A percentile compares a stretch with the other conserved stretches of the same genome.
Conservation (phyloP, 352 stramenopile species). For the Salisapilia sapeloensis region DNA sequence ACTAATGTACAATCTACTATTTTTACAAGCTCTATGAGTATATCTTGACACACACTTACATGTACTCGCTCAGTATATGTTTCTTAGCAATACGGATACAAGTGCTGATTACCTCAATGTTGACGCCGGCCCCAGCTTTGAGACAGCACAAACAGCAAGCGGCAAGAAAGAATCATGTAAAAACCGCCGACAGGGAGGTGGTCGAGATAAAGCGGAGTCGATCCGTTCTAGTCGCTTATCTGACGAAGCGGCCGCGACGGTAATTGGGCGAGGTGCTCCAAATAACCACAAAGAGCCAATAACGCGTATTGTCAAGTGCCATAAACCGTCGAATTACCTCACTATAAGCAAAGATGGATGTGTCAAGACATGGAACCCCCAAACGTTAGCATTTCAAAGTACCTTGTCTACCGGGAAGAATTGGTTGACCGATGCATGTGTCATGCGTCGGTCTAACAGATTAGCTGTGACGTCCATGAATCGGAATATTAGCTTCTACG, state of each 20-base stretch:
- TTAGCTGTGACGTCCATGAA: constrained; percentile 71
- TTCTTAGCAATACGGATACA: constrained; percentile 55
- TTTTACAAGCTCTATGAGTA: too few relatives aligned
- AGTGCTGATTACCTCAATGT: constrained; percentile 41
- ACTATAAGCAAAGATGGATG: constrained; percentile 62
- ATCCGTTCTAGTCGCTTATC: neutral
- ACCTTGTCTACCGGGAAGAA: constrained; percentile 45
- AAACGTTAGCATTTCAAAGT: constrained; percentile 43
- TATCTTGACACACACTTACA: neutral
- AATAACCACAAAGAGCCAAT: constrained; percentile 60
- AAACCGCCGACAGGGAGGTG: too few relatives aligned
- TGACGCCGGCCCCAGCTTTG: constrained; percentile 40
- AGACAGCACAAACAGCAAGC: constrained; percentile 28
- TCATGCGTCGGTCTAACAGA: constrained; percentile 69
- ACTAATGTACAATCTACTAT: constrained; percentile 43
- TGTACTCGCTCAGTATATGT: constrained; percentile 39
- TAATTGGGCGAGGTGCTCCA: constrained; percentile 5
- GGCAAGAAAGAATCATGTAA: neutral
- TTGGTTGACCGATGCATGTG: constrained; percentile 61
- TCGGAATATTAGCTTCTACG: constrained; percentile 55
- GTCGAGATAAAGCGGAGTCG: too few relatives aligned
- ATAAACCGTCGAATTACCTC: constrained; percentile 52
- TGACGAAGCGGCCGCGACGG: constrained; percentile 1
- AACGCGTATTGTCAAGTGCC: constrained; percentile 41
- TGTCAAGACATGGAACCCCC: constrained; percentile 53